Evolutionary conservation across 1,284 basidiomycete species (phyloP).

Genomic region (Mycosarcoma maydis): DNA sequence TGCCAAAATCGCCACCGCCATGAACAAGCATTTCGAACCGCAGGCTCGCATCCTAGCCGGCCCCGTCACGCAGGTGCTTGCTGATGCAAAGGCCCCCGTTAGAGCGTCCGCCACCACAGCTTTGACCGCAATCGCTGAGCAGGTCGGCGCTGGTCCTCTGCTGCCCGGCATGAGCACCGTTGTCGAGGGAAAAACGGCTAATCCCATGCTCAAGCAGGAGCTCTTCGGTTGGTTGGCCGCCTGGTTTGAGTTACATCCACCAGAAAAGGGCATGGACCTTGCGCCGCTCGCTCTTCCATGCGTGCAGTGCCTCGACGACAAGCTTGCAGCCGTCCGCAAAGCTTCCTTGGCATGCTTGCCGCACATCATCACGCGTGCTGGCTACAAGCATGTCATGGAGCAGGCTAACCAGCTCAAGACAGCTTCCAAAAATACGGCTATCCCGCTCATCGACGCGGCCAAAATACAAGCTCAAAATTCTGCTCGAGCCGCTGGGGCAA

Average conservation of each 20-base stretch:
- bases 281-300: slow-evolving; percentile 76
- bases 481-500: slow-evolving; percentile 52
- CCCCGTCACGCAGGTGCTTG: slow-evolving; percentile 83
- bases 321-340: slow-evolving; percentile 90
- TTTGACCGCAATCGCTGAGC: slow-evolving; percentile 83
- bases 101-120: slow-evolving; percentile 81
- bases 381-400: slow-evolving; percentile 86
- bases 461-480: slow-evolving; percentile 57
- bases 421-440: slow-evolving; percentile 84
- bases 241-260: slow-evolving; percentile 77
- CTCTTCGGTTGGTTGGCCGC: slow-evolving; percentile 85
- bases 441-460: slow-evolving; percentile 83
- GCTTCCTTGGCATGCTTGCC: slow-evolving; percentile 85
- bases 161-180: slow-evolving; percentile 79
- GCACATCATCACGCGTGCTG: slow-evolving; percentile 78
- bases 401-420: slow-evolving; percentile 88
- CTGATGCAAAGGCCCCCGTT: slow-evolving; percentile 91
- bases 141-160: slow-evolving; percentile 84
- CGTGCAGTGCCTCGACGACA: slow-evolving; percentile 89
- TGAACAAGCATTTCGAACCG: slow-evolving; percentile 95
- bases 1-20: slow-evolving; percentile 85
- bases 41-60: slow-evolving; percentile 80
- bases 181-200: slow-evolving; percentile 78
- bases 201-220: slow-evolving; percentile 86
- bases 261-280: slow-evolving; percentile 75